These are phyloP conservation scores for Ophiostoma sp. DNA, from an alignment of 2,329 filamentous ascomycete genomes.

Conservation along the genomic window DNA sequence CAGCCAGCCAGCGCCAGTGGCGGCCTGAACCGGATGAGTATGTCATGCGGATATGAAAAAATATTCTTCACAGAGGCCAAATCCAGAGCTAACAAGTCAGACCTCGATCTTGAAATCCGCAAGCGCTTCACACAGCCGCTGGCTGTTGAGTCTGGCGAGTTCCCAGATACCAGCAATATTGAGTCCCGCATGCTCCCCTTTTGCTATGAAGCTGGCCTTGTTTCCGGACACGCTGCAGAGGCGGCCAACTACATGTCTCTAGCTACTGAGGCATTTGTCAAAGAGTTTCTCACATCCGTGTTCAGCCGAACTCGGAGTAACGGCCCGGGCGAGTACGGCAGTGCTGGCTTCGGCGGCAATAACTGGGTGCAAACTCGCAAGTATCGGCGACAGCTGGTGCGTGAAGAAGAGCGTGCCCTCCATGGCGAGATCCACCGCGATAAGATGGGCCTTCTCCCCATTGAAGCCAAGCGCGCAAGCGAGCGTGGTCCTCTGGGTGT, in stretches of 20 bases:
- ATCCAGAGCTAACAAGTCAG: slow-evolving; percentile 35
- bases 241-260: slow-evolving; percentile 60
- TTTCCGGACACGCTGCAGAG: slow-evolving; percentile 54
- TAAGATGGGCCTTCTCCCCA: slow-evolving; percentile 69
- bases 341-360: slow-evolving; percentile 59
- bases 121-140: slow-evolving; percentile 61
- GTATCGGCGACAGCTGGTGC: slow-evolving; percentile 67
- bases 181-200: slow-evolving; percentile 62
- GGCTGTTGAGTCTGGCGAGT: slow-evolving; percentile 63
- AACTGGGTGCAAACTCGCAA: slow-evolving; percentile 73
- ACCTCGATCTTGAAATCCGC: slow-evolving; percentile 61
- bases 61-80: background rate
- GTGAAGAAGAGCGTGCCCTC: slow-evolving; percentile 67
- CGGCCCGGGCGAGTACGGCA: slow-evolving; percentile 57
- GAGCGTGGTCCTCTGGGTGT: slow-evolving; percentile 68
- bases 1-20: slow-evolving; percentile 58
- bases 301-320: slow-evolving; percentile 62
- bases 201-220: slow-evolving; percentile 61
- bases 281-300: slow-evolving; percentile 58
- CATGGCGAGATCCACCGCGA: slow-evolving; percentile 71
- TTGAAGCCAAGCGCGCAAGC: slow-evolving; percentile 71
- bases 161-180: slow-evolving; percentile 60
- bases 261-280: slow-evolving; percentile 62
- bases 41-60: slow-evolving; percentile 31
- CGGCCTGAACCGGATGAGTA: slow-evolving; percentile 76